phyloP scores from a whole-genome alignment of 345 rosid genomes.

The Noccaea bulbosa region DNA sequence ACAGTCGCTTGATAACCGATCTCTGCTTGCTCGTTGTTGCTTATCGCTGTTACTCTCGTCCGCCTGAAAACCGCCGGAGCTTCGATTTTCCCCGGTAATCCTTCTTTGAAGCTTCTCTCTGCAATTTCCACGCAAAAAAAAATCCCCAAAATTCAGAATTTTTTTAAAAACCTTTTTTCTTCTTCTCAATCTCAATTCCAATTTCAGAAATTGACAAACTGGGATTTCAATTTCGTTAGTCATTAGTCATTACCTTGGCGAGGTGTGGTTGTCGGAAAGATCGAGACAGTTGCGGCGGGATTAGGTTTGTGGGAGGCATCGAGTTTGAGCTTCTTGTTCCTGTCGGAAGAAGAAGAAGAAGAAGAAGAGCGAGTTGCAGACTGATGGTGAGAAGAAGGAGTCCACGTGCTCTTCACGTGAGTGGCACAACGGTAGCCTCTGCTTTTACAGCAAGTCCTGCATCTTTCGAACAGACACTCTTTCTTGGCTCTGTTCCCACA shows the following conservation, averaged over 20 bases:
- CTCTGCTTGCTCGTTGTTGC: constrained; percentile 68
- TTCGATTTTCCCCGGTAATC: constrained; percentile 77
- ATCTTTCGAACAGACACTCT: constrained; percentile 67
- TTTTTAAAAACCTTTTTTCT: too few species aligned
- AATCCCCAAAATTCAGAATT: not conserved
- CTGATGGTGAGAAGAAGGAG: constrained; percentile 59
- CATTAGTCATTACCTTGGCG: constrained; percentile 52
- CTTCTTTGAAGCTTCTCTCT: constrained; percentile 67
- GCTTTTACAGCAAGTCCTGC: constrained; percentile 86
- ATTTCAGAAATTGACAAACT: too few species aligned
- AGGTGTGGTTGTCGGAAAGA: constrained; percentile 49
- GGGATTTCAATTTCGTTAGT: too few species aligned
- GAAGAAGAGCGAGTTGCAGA: constrained; percentile 50
- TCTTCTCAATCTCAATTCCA: not conserved
- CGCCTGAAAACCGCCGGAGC: constrained; percentile 89
- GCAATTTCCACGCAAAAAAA: constrained; percentile 15
- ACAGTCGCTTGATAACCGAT: constrained; percentile 86
- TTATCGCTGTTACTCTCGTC: constrained; percentile 71
- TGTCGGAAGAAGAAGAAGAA: constrained; percentile 55
- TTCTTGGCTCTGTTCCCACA: constrained; percentile 87
- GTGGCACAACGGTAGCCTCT: constrained; percentile 71
- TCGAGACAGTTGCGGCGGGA: constrained; percentile 42
- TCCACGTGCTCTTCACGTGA: constrained; percentile 90
- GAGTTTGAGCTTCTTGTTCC: constrained; percentile 56
- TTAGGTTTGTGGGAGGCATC: constrained; percentile 41